A percentile compares a stretch with the other conserved stretches of the same genome.
phyloP scores from a whole-genome alignment of 371 early-diverging fungal genomes.

The Circinella minor region DNA sequence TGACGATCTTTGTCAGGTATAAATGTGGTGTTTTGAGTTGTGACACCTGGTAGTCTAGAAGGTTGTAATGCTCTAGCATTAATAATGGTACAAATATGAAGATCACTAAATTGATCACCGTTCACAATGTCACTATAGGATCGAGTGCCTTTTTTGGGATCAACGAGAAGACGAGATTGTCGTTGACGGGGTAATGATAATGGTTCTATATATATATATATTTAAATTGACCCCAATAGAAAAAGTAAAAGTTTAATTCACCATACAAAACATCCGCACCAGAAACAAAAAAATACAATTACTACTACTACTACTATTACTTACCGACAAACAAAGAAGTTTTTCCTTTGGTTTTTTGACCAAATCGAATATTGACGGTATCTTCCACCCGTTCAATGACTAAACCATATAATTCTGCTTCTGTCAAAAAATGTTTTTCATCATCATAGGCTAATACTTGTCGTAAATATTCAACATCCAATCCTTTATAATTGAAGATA shows the following conservation, averaged over 20 bases:
- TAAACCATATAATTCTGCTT: constrained; percentile 40
- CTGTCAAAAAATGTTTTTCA: constrained; percentile 31
- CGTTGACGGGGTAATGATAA: constrained; percentile 37
- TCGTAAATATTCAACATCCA: constrained; percentile 32
- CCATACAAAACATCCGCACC: no score
- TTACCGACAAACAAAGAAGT: constrained; percentile 35
- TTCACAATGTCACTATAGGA: constrained; percentile 33
- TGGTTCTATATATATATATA: constrained; percentile 32
- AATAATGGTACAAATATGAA: background rate
- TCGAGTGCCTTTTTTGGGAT: constrained; percentile 38
- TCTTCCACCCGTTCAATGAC: constrained; percentile 23
- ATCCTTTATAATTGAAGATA: constrained; percentile 52
- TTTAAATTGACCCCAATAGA: no score
- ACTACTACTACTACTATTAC: no score
- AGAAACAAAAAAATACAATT: no score
- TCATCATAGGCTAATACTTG: constrained; percentile 40
- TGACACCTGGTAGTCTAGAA: background rate
- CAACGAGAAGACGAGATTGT: constrained; percentile 34
- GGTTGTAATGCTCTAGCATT: background rate
- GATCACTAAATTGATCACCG: constrained; percentile 10
- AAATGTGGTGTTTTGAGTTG: background rate
- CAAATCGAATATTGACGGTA: constrained; percentile 33
- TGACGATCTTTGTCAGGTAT: background rate
- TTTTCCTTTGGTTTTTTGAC: constrained; percentile 33
- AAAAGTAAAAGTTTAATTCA: no score